These are phyloP conservation scores for Zygotorulaspora florentina DNA, from an alignment of 805 yeast species.

Conservation along the genomic window DNA sequence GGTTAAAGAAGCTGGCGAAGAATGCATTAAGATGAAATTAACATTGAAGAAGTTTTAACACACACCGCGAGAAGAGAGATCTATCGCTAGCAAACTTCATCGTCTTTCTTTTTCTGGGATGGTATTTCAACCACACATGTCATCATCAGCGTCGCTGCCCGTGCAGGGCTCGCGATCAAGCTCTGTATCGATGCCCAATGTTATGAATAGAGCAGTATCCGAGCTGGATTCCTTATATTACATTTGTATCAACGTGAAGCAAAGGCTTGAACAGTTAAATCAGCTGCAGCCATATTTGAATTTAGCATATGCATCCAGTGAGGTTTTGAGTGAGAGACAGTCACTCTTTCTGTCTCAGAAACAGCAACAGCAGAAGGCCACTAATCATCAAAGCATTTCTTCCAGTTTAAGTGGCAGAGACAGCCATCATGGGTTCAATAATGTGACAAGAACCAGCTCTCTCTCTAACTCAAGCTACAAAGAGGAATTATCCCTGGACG, in stretches of 20 bases:
- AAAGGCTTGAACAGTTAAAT: constrained; percentile 52
- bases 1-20: neutral
- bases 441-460: constrained; percentile 35
- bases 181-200: constrained; percentile 32
- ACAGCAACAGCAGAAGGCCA: constrained; percentile 29
- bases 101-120: neutral
- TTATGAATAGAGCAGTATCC: constrained; percentile 60
- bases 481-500: constrained; percentile 33
- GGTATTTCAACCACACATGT: constrained; percentile 14
- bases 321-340: constrained; percentile 67
- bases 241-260: constrained; percentile 55
- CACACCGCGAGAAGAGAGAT: too few species aligned
- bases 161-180: constrained; percentile 18
- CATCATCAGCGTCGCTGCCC: constrained; percentile 15
- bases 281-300: constrained; percentile 66
- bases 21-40: neutral
- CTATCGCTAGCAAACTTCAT: too few species aligned
- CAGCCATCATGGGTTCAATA: constrained; percentile 17
- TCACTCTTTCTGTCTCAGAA: constrained; percentile 47
- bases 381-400: constrained; percentile 20
- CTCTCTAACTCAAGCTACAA: constrained; percentile 35
- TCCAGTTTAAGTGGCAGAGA: constrained; percentile 20
- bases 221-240: constrained; percentile 67
- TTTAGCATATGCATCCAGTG: constrained; percentile 62
- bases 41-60: too few species aligned